phyloP scores from a whole-genome alignment of 441 rosid genomes.

The Francoa sonchifolia region DNA sequence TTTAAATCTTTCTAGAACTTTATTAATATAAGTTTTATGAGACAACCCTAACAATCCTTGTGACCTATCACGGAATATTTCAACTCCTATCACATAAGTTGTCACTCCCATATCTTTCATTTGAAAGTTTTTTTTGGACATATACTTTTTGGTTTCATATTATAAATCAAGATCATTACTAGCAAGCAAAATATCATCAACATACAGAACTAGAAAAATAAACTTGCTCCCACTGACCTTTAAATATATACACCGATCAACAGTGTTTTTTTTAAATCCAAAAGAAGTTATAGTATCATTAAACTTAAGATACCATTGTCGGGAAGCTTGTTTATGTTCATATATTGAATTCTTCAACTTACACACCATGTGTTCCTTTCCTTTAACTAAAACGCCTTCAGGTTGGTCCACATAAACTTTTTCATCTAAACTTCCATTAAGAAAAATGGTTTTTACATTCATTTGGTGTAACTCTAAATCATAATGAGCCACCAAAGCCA shows the following conservation, averaged over 20 bases:
- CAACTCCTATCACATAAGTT: background rate
- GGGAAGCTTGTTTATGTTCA: conserved; percentile 1
- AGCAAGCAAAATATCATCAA: too few species aligned
- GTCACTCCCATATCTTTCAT: background rate
- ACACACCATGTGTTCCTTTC: background rate
- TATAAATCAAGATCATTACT: background rate
- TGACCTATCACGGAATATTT: background rate
- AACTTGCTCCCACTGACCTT: background rate
- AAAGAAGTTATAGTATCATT: background rate
- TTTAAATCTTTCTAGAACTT: background rate
- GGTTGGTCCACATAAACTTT: background rate
- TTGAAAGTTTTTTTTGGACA: background rate
- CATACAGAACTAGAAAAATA: background rate
- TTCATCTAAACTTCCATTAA: background rate
- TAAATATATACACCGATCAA: background rate
- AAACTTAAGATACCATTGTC: too few species aligned
- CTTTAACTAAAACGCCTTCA: background rate
- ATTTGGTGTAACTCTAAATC: background rate
- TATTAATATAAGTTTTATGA: background rate
- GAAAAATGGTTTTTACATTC: background rate
- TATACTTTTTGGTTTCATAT: background rate
- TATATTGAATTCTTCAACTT: background rate
- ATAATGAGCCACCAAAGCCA: background rate
- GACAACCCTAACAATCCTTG: background rate
- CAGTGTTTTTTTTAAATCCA: too few species aligned